Base-by-base conservation (phyloP, 768 basidiomycete genomes). In the Hydnomerulius pinastri region DNA sequence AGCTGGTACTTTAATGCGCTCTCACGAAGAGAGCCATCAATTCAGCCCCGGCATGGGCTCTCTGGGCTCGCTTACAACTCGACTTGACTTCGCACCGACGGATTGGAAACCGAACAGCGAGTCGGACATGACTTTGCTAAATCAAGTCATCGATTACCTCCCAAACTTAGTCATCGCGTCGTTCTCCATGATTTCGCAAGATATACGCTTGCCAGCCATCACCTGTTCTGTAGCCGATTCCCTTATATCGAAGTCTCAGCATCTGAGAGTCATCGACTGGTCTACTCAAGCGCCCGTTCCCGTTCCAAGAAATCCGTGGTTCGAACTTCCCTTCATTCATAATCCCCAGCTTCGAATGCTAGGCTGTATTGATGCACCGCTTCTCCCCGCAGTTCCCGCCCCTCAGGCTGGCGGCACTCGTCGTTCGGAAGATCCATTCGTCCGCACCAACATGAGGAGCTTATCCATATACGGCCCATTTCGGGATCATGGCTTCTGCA, bases 131-230 rank as follows among this genome's bases (percentile, higher is more conserved):
- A 28, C 33, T 3, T 23, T 43, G 18, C 50, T 54, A 15, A 41
- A 30, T n/a, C 27, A 39, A 37, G 27, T 52, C 23, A 51, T 54
- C 20, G 11, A 36, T 11, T 44, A 8, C 24, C 32, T 54, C 13
- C 53, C 42, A 7, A 51, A 54, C 43, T 43, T 54, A 8, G 29
- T 36, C 37, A 39, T 54, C 30, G 23, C 47, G n/a, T 46, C 50
- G 20, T 23, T 46, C 29, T 17, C 20, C 18, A 17, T 23, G n/a
- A 45, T 5, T n/a, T 7, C 39, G 28, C 20, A 10, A 13, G 27
- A 36, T n/a, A n/a, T n/a, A n/a, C n/a, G 30, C 27, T 32, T 17
- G 15, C 3, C 21, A 10, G 11, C 20, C 18, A 12, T 18, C 4
- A 6, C 18, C n/a, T n/a, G n/a, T n/a, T n/a, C n/a, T n/a, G n/a